phyloP scores from a whole-genome alignment of 257 asterid species.

The Ajuga chamaepitys region DNA sequence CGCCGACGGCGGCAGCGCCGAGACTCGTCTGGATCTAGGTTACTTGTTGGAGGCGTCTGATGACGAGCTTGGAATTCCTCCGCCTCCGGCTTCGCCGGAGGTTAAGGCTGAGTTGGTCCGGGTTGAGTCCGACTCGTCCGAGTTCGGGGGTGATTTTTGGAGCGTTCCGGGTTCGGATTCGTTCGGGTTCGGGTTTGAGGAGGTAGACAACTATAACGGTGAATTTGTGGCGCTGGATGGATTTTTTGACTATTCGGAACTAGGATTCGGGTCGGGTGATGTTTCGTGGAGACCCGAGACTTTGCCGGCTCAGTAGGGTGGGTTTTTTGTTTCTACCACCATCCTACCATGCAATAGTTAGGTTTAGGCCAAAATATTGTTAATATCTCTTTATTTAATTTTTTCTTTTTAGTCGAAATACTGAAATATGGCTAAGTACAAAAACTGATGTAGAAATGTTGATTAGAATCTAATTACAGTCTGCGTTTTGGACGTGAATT shows the following conservation, averaged over 20 bases:
- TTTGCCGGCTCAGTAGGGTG: slow-evolving; percentile 44
- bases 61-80: slow-evolving; percentile 67
- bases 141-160: slow-evolving; percentile 34
- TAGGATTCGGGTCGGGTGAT: slow-evolving; percentile 45
- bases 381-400: slow-evolving; percentile 15
- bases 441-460: background rate
- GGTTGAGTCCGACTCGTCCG: slow-evolving; percentile 25
- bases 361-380: slow-evolving; percentile 25
- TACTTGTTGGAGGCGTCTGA: slow-evolving; percentile 61
- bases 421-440: background rate
- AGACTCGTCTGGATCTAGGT: slow-evolving; percentile 46
- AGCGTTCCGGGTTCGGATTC: slow-evolving; percentile 32
- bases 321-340: slow-evolving; percentile 9
- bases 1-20: slow-evolving; percentile 9
- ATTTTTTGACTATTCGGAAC: slow-evolving; percentile 63
- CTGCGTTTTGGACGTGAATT: background rate
- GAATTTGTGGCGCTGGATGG: slow-evolving; percentile 54
- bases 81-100: slow-evolving; percentile 30
- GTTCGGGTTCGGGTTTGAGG: slow-evolving; percentile 34
- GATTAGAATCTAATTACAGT: background rate
- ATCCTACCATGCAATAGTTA: background rate
- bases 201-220: background rate
- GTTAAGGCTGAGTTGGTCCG: slow-evolving; percentile 20
- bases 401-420: background rate
- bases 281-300: slow-evolving; percentile 37